Evolutionary conservation across 495 filamentous ascomycete species (phyloP), one percentile per base, ranked within the genome.

Genomic region (Penicillium arizonense): DNA sequence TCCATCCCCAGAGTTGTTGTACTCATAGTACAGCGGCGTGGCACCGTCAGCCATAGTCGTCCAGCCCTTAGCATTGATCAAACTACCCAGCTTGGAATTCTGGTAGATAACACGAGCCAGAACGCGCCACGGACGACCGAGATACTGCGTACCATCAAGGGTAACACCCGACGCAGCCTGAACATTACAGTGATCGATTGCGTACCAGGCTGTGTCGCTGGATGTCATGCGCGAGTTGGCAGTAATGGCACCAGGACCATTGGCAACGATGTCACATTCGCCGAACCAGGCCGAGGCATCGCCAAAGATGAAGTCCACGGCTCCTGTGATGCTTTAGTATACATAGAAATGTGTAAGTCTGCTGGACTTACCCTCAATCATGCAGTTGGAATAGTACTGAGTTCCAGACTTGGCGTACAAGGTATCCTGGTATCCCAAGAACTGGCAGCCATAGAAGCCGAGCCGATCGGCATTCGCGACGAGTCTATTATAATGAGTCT

Each of bases 41-140:
- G 58, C 74, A 58, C 83, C 84, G 76, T 37, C 72, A 32, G 49
- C 65, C 64, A 70, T 65, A 10, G 64, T 60, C 8, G 59, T 72
- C 87, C 87, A 89, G 0, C 85, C 85, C 18, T 81, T 79, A 13
- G 66, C 24, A 60, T 87, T 84, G 57, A 90, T 78, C 41, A 88
- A 75, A 37, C 58, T 62, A 3, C 74, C 70, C 58, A 89, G 64
- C 0, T 62, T 55, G 2, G 78, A 85, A 37, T 77, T 73, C 62
- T 88, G 86, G 59, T 87, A 84, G n/a, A 84, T 79, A 2, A 87
- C 86, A 0, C 83, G 71, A 12, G 85, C 75, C 47, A 82, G 84
- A 16, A 78, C 71, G 3, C 81, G 65, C 85, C 85, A 89, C 5
- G 87, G 87, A 20, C 87, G 76, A 3, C 87, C 86, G 5, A 89